A percentile compares a stretch with the other conserved stretches of the same genome.
These are phyloP conservation scores for Alternaria ethzedia DNA, from an alignment of 2,329 filamentous ascomycete genomes.

Conservation along the genomic window DNA sequence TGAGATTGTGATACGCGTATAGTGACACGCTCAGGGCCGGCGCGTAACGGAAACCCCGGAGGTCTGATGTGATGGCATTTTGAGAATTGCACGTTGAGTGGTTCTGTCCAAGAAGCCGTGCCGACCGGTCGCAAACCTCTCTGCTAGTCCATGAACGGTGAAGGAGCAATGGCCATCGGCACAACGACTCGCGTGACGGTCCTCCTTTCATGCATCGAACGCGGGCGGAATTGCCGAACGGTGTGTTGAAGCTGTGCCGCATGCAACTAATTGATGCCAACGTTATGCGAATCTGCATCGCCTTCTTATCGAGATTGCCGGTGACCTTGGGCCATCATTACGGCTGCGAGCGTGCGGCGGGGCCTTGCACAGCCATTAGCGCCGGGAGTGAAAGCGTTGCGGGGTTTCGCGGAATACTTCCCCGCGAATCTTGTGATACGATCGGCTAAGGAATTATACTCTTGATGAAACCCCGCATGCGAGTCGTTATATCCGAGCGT, in stretches of 20 bases:
- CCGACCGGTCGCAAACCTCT: neutral
- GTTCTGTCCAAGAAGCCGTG: neutral
- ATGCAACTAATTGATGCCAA: neutral
- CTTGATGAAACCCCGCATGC: slow-evolving; percentile 16
- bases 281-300: neutral
- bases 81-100: neutral
- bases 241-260: neutral
- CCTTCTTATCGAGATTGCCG: neutral
- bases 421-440: slow-evolving; percentile 18
- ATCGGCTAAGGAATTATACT: neutral
- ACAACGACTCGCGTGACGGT: neutral
- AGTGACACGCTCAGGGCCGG: neutral
- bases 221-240: neutral
- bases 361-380: slow-evolving; percentile 18
- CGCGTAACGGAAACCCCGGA: neutral
- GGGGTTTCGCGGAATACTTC: slow-evolving; percentile 26
- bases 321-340: slow-evolving; percentile 1
- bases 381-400: slow-evolving; percentile 19
- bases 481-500: slow-evolving; percentile 18
- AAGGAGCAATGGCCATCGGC: neutral
- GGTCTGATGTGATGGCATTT: neutral
- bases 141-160: neutral
- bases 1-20: neutral
- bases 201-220: neutral
- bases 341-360: neutral